These are phyloP conservation scores for Podaxis rugospora DNA, from an alignment of 768 basidiomycete species.

Conservation along the genomic window DNA sequence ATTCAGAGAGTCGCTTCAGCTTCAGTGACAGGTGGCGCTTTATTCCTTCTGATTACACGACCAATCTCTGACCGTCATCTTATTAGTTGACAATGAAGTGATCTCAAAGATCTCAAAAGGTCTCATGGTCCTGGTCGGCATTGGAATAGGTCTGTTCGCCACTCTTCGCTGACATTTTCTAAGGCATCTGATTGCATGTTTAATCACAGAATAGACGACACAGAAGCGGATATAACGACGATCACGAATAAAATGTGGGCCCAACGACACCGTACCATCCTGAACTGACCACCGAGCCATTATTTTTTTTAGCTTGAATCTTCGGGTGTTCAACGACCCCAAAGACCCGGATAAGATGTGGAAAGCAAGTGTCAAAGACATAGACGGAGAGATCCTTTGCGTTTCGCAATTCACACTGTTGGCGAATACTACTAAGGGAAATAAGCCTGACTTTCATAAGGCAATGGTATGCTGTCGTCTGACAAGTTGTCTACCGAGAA, in stretches of 20 bases:
- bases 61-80: not conserved
- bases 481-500: not conserved
- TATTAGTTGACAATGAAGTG: slow-evolving; percentile 68
- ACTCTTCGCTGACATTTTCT: not conserved
- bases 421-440: slow-evolving; percentile 84
- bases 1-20: slow-evolving; percentile 81
- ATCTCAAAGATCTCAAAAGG: slow-evolving; percentile 84
- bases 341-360: slow-evolving; percentile 61
- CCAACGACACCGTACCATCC: not conserved
- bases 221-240: slow-evolving; percentile 59
- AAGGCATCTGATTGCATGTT: slow-evolving; percentile 11
- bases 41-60: not conserved
- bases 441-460: slow-evolving; percentile 88
- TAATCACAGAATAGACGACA: slow-evolving; percentile 64
- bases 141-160: slow-evolving; percentile 61
- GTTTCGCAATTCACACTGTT: slow-evolving; percentile 93
- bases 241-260: slow-evolving; percentile 83
- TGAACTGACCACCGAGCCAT: slow-evolving; percentile 9
- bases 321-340: slow-evolving; percentile 69
- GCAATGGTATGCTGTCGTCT: slow-evolving; percentile 66
- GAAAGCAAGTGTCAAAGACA: slow-evolving; percentile 85
- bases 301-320: slow-evolving; percentile 46
- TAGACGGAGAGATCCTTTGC: slow-evolving; percentile 87
- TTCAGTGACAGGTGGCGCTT: slow-evolving; percentile 68
- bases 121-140: slow-evolving; percentile 87